Evolutionary conservation across 2,329 filamentous ascomycete genomes (phyloP).

Genomic region (Aspergillus hiratsukae): DNA sequence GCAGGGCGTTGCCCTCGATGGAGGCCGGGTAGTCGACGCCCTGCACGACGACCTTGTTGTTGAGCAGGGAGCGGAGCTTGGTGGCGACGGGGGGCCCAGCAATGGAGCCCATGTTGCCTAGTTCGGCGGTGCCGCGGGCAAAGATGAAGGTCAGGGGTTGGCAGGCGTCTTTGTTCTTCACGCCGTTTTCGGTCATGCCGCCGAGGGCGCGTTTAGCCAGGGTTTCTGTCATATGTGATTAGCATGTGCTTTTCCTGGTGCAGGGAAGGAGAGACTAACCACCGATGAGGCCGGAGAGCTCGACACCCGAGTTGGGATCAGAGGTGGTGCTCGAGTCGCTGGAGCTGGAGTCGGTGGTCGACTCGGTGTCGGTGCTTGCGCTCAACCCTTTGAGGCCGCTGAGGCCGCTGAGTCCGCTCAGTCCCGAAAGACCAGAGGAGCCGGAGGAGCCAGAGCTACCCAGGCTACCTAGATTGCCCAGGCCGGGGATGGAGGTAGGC

Average conservation of each 20-base stretch:
- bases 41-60: slow-evolving; percentile 27
- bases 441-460: neutral
- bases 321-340: neutral
- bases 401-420: neutral
- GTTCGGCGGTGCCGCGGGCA: slow-evolving; percentile 40
- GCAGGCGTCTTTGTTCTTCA: slow-evolving; percentile 37
- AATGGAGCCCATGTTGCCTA: slow-evolving; percentile 41
- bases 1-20: slow-evolving; percentile 22
- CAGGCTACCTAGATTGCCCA: neutral
- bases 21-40: slow-evolving; percentile 31
- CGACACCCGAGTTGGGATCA: neutral
- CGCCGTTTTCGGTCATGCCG: slow-evolving; percentile 35
- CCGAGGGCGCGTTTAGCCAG: slow-evolving; percentile 16
- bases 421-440: neutral
- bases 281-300: neutral
- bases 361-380: neutral
- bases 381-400: neutral
- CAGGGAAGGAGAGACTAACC: neutral
- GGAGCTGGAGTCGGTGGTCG: neutral
- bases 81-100: slow-evolving; percentile 35
- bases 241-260: neutral
- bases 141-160: slow-evolving; percentile 42
- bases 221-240: neutral
- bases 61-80: slow-evolving; percentile 19
- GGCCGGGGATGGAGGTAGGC: neutral